Percentiles rank a stretch among this genome's conserved stretches.
Evolutionary conservation across 768 basidiomycete species (phyloP).

Genomic region (Crassisporium funariophilum): DNA sequence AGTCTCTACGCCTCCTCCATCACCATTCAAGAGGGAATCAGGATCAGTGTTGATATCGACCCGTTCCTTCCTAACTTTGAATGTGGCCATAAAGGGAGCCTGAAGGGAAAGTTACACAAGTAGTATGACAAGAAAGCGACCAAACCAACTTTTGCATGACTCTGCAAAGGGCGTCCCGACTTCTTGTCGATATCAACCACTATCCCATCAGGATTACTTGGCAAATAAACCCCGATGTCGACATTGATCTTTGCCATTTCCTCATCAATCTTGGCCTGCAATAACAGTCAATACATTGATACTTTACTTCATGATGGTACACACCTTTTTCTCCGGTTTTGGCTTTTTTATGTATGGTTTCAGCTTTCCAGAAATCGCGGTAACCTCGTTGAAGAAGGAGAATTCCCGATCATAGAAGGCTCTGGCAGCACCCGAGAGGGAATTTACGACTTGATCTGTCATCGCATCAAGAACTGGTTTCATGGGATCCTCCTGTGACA

Average conservation of each 20-base stretch:
- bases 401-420: slow-evolving; percentile 95
- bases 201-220: slow-evolving; percentile 94
- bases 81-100: slow-evolving; percentile 99
- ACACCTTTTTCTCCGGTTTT: slow-evolving; percentile 95
- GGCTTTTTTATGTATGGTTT: slow-evolving; percentile 95
- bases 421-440: slow-evolving; percentile 86
- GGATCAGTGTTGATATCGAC: slow-evolving; percentile 68
- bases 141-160: slow-evolving; percentile 93
- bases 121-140: neutral
- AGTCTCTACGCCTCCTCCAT: slow-evolving; percentile 58
- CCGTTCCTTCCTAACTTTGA: slow-evolving; percentile 92
- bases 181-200: slow-evolving; percentile 98
- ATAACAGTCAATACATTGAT: slow-evolving; percentile 16
- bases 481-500: slow-evolving; percentile 84
- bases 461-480: slow-evolving; percentile 93
- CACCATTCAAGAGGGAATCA: slow-evolving; percentile 69
- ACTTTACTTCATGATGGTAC: neutral
- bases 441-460: slow-evolving; percentile 76
- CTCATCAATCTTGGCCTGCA: slow-evolving; percentile 95
- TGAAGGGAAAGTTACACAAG: slow-evolving; percentile 32
- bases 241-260: slow-evolving; percentile 97
- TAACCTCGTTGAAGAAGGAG: slow-evolving; percentile 93
- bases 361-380: slow-evolving; percentile 96
- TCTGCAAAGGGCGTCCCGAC: slow-evolving; percentile 93
- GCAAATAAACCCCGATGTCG: slow-evolving; percentile 94